Evolutionary conservation across 352 stramenopile species (phyloP).

Genomic region (Phytopythium mirpurense): DNA sequence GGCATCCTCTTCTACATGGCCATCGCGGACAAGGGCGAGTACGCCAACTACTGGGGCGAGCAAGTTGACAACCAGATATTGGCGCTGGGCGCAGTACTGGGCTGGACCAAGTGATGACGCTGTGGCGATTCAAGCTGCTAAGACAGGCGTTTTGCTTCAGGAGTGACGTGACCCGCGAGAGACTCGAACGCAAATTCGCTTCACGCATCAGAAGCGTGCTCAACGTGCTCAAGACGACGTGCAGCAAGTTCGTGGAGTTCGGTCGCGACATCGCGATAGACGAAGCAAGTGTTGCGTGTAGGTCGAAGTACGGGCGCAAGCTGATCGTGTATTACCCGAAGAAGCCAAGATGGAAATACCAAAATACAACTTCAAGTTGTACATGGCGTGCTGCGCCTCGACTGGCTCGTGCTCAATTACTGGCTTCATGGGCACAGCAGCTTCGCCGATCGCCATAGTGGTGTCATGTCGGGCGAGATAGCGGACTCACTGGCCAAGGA

Average conservation of each 20-base stretch:
- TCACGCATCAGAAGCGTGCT: no score
- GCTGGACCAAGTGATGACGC: slow-evolving; percentile 12
- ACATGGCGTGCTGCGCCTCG: slow-evolving; percentile 22
- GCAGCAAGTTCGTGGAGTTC: background rate
- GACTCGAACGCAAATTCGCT: slow-evolving; percentile 16
- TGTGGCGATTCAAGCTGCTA: slow-evolving; percentile 16
- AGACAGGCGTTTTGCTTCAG: slow-evolving; percentile 18
- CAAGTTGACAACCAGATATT: slow-evolving; percentile 18
- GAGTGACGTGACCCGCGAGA: background rate
- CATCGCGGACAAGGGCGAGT: slow-evolving; percentile 20
- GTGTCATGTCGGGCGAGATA: background rate
- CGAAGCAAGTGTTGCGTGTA: slow-evolving; percentile 17
- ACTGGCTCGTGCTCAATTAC: slow-evolving; percentile 24
- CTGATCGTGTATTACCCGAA: slow-evolving; percentile 23
- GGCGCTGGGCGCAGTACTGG: background rate
- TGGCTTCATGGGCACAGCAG: slow-evolving; percentile 18
- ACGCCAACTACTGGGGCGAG: slow-evolving; percentile 22
- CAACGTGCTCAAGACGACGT: no score
- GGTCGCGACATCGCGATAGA: slow-evolving; percentile 20
- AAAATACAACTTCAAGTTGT: slow-evolving; percentile 36
- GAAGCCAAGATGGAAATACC: slow-evolving; percentile 25
- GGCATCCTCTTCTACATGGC: slow-evolving; percentile 27
- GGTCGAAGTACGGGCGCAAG: slow-evolving; percentile 19
- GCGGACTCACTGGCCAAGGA: no score
- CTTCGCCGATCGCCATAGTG: slow-evolving; percentile 16